These are phyloP conservation scores for Platanthera zijinensis DNA, from an alignment of 106 monocot genomes.

Conservation along the genomic window DNA sequence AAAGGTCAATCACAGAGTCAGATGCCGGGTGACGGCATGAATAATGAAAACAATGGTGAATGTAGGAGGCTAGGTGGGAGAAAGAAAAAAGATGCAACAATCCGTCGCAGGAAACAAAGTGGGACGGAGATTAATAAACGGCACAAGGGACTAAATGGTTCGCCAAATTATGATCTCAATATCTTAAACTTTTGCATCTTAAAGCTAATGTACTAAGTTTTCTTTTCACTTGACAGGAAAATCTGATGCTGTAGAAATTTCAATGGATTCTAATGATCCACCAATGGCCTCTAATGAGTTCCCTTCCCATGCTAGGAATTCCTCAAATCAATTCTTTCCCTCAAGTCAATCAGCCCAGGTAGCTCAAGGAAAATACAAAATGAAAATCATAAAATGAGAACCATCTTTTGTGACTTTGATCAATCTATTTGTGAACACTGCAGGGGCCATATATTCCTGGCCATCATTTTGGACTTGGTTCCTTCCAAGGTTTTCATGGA, in stretches of 20 bases:
- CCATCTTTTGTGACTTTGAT: not conserved
- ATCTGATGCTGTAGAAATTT: slow-evolving; percentile 35
- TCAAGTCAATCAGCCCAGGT: slow-evolving; percentile 52
- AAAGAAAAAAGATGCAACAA: slow-evolving; percentile 6
- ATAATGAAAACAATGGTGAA: slow-evolving; percentile 7
- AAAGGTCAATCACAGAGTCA: slow-evolving; percentile 4
- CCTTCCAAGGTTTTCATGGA: slow-evolving; percentile 8
- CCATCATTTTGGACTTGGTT: slow-evolving; percentile 8
- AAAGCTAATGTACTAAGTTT: not conserved
- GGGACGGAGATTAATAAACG: slow-evolving; percentile 3
- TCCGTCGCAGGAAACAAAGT: not conserved
- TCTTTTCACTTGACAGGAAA: slow-evolving; percentile 19
- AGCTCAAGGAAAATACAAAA: too few species aligned
- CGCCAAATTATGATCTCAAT: not conserved
- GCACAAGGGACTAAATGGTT: slow-evolving; percentile 6
- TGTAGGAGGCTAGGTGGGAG: slow-evolving; percentile 2
- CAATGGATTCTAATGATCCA: slow-evolving; percentile 25
- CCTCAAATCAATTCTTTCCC: slow-evolving; percentile 39
- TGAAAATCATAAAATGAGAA: not conserved
- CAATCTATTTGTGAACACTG: not conserved
- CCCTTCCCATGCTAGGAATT: slow-evolving; percentile 26
- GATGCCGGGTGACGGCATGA: not conserved
- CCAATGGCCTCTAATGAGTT: slow-evolving; percentile 12
- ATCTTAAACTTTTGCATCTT: not conserved
- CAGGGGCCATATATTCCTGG: slow-evolving; percentile 9